phyloP scores from a whole-genome alignment of 257 asterid species.

The Plantago major region DNA sequence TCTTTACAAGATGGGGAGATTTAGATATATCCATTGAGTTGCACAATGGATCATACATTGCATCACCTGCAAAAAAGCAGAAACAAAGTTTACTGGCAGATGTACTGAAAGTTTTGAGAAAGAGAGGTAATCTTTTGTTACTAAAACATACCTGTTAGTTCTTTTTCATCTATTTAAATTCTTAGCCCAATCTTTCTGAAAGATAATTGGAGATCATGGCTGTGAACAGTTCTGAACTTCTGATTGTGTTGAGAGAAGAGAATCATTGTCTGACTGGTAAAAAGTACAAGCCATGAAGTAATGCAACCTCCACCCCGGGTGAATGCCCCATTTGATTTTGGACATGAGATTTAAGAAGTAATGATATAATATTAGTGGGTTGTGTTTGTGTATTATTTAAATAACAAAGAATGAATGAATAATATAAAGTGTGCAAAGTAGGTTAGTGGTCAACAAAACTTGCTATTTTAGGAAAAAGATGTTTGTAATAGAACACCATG shows the following conservation, averaged over 20 bases:
- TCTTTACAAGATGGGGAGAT: slow-evolving; percentile 96
- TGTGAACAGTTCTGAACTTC: too few species aligned
- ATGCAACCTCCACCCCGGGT: too few species aligned
- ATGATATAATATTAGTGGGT: too few species aligned
- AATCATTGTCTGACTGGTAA: not conserved
- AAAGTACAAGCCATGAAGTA: too few species aligned
- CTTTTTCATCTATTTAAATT: not conserved
- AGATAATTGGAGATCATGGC: not conserved
- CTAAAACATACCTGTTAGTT: not conserved
- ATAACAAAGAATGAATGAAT: too few species aligned
- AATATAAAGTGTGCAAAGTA: too few species aligned
- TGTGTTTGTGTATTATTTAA: too few species aligned
- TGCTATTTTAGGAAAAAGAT: too few species aligned
- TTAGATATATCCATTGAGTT: slow-evolving; percentile 84
- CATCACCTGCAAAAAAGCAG: slow-evolving; percentile 67
- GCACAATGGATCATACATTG: slow-evolving; percentile 56
- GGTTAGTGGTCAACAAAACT: too few species aligned
- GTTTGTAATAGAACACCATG: too few species aligned
- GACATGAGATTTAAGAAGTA: too few species aligned
- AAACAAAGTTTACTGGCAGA: slow-evolving; percentile 62
- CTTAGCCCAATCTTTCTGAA: not conserved
- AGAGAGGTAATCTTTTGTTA: slow-evolving; percentile 46
- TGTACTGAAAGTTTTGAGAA: slow-evolving; percentile 53
- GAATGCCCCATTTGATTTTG: too few species aligned
- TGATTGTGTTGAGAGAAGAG: not conserved